Evolutionary conservation across 2,329 filamentous ascomycete genomes (phyloP).

Genomic region (Colletotrichum theobromicola): DNA sequence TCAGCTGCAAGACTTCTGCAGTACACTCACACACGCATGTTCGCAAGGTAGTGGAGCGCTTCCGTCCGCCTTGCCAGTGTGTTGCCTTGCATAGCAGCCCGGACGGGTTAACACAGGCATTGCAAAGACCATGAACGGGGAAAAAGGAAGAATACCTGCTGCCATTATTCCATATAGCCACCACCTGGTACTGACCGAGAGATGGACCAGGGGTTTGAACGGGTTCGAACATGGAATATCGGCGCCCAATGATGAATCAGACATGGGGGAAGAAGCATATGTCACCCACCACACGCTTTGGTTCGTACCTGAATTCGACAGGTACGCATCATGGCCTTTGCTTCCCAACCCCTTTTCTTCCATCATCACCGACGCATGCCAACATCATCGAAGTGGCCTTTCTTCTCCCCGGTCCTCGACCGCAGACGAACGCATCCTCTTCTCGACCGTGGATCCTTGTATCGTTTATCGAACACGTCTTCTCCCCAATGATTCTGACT

Average conservation of each 20-base stretch:
- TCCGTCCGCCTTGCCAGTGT: neutral
- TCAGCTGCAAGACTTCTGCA: conserved; percentile 10
- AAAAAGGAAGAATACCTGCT: neutral
- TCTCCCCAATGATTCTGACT: neutral
- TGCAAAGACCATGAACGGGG: neutral
- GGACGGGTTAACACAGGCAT: neutral
- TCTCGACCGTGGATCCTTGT: neutral
- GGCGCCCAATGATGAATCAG: neutral
- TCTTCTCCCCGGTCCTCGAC: neutral
- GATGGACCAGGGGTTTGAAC: neutral
- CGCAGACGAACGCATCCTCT: neutral
- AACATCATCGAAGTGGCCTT: neutral
- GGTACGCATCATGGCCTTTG: neutral
- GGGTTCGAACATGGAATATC: neutral
- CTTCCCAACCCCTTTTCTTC: neutral
- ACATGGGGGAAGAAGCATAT: neutral
- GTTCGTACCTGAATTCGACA: conserved; percentile 4
- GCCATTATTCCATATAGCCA: neutral
- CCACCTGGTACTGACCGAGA: neutral
- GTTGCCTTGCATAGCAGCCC: neutral
- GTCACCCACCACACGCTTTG: neutral
- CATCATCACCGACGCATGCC: neutral
- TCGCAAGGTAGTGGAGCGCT: conserved; percentile 1
- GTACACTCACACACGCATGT: neutral
- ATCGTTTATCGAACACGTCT: neutral